These are phyloP conservation scores for Diplosphaera chodatii DNA, from an alignment of 139 green algal species.

Conservation along the genomic window DNA sequence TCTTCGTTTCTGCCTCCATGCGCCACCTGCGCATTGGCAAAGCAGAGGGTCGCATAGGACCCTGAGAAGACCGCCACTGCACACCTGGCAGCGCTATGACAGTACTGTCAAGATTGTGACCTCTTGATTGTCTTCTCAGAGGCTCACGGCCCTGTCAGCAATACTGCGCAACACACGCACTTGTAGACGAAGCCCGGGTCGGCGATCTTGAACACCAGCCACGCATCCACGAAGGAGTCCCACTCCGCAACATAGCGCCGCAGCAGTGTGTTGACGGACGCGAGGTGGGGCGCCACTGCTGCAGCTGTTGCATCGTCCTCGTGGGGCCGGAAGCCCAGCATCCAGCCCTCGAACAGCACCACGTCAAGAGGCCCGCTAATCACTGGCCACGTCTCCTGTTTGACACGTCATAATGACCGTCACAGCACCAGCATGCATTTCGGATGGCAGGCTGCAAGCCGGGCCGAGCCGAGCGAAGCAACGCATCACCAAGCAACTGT, in stretches of 20 bases:
- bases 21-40: slow-evolving; percentile 71
- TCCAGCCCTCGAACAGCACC: slow-evolving; percentile 99
- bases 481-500: no score
- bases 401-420: no score
- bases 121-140: no score
- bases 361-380: slow-evolving; percentile 74
- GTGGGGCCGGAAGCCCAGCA: slow-evolving; percentile 78
- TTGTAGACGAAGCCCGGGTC: slow-evolving; percentile 34
- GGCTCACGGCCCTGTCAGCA: no score
- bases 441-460: no score
- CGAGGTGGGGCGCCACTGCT: slow-evolving; percentile 52
- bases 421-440: no score
- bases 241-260: slow-evolving; percentile 64
- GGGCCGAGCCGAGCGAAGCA: no score
- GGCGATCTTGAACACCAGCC: slow-evolving; percentile 87
- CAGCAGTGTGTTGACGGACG: slow-evolving; percentile 64
- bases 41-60: no score
- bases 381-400: slow-evolving; percentile 40
- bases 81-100: no score
- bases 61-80: no score
- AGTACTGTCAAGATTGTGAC: no score
- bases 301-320: slow-evolving; percentile 19
- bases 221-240: slow-evolving; percentile 80
- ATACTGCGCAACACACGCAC: no score
- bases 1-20: slow-evolving; percentile 81